phyloP scores from a whole-genome alignment of 2,329 filamentous ascomycete species.

The Conoideocrella luteorostrata region DNA sequence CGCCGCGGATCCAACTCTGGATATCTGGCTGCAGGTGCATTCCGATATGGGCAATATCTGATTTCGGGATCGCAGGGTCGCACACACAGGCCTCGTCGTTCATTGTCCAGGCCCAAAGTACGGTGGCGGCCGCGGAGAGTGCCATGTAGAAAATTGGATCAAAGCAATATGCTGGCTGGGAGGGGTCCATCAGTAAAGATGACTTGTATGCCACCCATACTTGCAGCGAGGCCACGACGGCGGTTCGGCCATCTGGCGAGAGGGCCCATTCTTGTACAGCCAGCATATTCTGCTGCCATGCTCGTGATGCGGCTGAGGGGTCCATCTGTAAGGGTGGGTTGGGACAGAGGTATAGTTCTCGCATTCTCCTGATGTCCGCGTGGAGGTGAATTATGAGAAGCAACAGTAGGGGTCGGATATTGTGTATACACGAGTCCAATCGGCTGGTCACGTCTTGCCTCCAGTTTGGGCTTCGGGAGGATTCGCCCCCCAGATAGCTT shows the following conservation, averaged over 20 bases:
- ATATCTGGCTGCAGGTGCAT: slow-evolving; percentile 16
- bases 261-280: slow-evolving; percentile 23
- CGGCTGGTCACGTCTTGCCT: slow-evolving; percentile 18
- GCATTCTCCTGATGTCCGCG: slow-evolving; percentile 23
- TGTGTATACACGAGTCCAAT: slow-evolving; percentile 24
- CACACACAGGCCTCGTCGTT: slow-evolving; percentile 23
- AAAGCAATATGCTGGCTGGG: slow-evolving; percentile 9
- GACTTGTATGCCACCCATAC: slow-evolving; percentile 23
- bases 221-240: slow-evolving; percentile 26
- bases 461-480: slow-evolving; percentile 17
- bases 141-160: slow-evolving; percentile 30
- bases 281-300: slow-evolving; percentile 16
- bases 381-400: slow-evolving; percentile 30
- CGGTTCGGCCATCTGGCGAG: slow-evolving; percentile 22
- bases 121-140: slow-evolving; percentile 22
- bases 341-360: slow-evolving; percentile 8
- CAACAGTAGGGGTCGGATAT: slow-evolving; percentile 29
- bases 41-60: slow-evolving; percentile 19
- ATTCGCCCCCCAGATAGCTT: slow-evolving; percentile 23
- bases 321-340: neutral
- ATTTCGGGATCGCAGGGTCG: slow-evolving; percentile 17
- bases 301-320: slow-evolving; percentile 12
- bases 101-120: slow-evolving; percentile 30
- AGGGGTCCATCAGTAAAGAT: neutral
- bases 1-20: slow-evolving; percentile 21